Conservation (phyloP, 192 early-diverging fungal species). For the Mycoemilia scoparia region DNA sequence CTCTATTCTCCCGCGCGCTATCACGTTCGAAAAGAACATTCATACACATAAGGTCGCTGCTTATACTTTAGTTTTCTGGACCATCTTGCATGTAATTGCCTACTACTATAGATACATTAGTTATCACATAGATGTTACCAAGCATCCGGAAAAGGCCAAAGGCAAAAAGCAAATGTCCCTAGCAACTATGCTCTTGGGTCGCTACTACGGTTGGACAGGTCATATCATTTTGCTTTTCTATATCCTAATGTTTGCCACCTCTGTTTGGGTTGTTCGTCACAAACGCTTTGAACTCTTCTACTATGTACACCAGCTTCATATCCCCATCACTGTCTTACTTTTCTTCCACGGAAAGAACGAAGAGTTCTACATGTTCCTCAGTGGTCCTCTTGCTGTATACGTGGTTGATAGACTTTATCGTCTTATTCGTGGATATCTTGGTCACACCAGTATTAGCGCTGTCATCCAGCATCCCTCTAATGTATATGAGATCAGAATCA, state of each 20-base stretch:
- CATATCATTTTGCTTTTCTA: conserved; percentile 43
- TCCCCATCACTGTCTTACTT: conserved; percentile 43
- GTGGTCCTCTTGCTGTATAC: conserved; percentile 36
- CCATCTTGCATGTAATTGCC: conserved; percentile 46
- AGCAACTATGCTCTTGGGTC: too few species aligned
- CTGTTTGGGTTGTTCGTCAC: conserved; percentile 33
- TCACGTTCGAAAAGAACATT: conserved; percentile 54
- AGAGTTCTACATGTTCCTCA: conserved; percentile 39
- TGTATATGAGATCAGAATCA: conserved; percentile 66
- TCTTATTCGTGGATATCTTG: conserved; percentile 30
- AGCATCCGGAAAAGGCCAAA: too few species aligned
- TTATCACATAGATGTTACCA: too few species aligned
- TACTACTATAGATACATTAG: too few species aligned
- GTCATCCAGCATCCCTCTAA: conserved; percentile 71
- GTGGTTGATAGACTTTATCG: conserved; percentile 42
- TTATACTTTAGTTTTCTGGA: conserved; percentile 45
- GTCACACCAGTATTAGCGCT: conserved; percentile 52
- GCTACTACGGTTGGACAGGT: conserved; percentile 57
- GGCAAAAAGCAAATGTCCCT: too few species aligned
- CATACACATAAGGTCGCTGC: conserved; percentile 57
- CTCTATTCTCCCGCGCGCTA: conserved; percentile 35
- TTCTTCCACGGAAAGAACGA: conserved; percentile 48
- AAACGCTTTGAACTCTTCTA: conserved; percentile 59
- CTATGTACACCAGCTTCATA: conserved; percentile 58
- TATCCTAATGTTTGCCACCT: conserved; percentile 36